Evolutionary conservation across 306 rosid genomes (phyloP).

Genomic region (Pterocarpus santalinus): DNA sequence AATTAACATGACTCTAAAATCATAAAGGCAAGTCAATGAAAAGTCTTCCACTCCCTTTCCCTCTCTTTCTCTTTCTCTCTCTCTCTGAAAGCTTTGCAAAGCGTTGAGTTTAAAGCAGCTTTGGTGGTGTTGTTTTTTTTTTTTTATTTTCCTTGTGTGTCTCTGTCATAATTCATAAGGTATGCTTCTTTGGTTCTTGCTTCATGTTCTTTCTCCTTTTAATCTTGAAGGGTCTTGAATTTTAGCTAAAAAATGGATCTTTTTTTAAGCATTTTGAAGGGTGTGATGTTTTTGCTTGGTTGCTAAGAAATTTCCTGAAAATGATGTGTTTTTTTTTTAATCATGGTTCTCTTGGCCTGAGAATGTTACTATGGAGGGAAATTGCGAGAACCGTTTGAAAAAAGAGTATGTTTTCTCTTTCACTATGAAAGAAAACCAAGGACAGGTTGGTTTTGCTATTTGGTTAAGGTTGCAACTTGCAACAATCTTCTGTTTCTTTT

Average conservation of each 20-base stretch:
- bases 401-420: background rate
- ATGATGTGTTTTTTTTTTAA: background rate
- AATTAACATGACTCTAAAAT: too few species aligned
- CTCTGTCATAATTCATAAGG: conserved; percentile 29
- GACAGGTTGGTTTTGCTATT: conserved; percentile 46
- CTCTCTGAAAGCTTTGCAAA: conserved; percentile 18
- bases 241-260: conserved; percentile 14
- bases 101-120: conserved; percentile 36
- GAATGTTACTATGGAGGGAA: background rate
- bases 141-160: background rate
- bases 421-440: background rate
- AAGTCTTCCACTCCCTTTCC: conserved; percentile 39
- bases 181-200: conserved; percentile 30
- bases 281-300: conserved; percentile 39
- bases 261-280: background rate
- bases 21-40: background rate
- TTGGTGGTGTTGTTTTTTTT: conserved; percentile 21
- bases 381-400: background rate
- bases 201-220: background rate
- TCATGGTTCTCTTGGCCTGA: too few species aligned
- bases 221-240: conserved; percentile 24
- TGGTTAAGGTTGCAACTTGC: conserved; percentile 43
- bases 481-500: conserved; percentile 45
- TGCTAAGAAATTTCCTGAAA: conserved; percentile 40
- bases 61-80: conserved; percentile 12